Conservation (phyloP, 768 basidiomycete genomes). For the Boletus subcaerulescens region DNA sequence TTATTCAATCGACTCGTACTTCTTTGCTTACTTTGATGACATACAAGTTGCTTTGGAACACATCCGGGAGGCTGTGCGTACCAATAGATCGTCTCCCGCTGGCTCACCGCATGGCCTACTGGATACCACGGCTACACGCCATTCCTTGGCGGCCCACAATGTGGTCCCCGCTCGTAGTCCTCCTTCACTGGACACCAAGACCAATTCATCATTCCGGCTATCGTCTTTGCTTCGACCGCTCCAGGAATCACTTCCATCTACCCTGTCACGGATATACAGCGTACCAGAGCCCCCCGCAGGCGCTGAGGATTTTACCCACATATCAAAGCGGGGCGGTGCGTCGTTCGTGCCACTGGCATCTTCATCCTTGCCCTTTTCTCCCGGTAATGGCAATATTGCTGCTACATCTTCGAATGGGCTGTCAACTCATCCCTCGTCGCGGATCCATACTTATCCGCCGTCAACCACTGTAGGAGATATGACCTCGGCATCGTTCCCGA, state of each 20-base stretch:
- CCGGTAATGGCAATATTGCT: constrained; percentile 6
- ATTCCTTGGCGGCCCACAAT: constrained; percentile 21
- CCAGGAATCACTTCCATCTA: constrained; percentile 49
- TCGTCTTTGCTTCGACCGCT: constrained; percentile 67
- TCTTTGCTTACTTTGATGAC: constrained; percentile 93
- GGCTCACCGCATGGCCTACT: constrained; percentile 37
- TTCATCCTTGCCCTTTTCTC: constrained; percentile 30
- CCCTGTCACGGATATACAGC: constrained; percentile 32
- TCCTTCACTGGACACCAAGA: constrained; percentile 33
- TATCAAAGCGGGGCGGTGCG: constrained; percentile 52
- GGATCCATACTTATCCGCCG: constrained; percentile 80
- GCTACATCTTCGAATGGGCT: constrained; percentile 7
- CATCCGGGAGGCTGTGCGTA: constrained; percentile 74
- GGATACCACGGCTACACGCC: constrained; percentile 56
- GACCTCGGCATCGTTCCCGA: constrained; percentile 34
- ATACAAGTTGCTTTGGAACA: constrained; percentile 72
- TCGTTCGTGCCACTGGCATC: constrained; percentile 60
- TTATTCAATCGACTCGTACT: constrained; percentile 81
- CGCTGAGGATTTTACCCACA: constrained; percentile 69
- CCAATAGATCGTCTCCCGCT: constrained; percentile 38
- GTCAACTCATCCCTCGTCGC: constrained; percentile 27
- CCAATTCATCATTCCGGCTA: constrained; percentile 55
- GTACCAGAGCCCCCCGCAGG: constrained; percentile 35
- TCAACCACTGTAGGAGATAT: constrained; percentile 54
- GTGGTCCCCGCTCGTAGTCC: constrained; percentile 42